These are phyloP conservation scores for Mycocentrospora acerina DNA, from an alignment of 2,329 filamentous ascomycete species.

Conservation along the genomic window DNA sequence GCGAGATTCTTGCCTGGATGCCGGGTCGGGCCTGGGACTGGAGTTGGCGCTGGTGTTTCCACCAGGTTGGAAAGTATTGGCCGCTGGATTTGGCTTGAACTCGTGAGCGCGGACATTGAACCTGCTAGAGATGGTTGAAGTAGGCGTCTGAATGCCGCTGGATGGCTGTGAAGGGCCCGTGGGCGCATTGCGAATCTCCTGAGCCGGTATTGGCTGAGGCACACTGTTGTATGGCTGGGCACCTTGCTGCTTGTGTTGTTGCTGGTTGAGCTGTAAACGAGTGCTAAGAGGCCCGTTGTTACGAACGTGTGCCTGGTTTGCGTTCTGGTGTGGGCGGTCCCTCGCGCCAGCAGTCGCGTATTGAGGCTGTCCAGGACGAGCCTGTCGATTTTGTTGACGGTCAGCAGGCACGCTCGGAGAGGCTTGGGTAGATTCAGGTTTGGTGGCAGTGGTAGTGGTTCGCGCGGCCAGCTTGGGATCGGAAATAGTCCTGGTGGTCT, in stretches of 20 bases:
- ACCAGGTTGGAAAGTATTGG: slow-evolving; percentile 77
- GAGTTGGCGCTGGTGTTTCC: slow-evolving; percentile 63
- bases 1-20: slow-evolving; percentile 33
- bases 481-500: slow-evolving; percentile 46
- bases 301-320: slow-evolving; percentile 43
- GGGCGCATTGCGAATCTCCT: slow-evolving; percentile 70
- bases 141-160: slow-evolving; percentile 53
- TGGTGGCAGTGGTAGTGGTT: slow-evolving; percentile 37
- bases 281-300: slow-evolving; percentile 51
- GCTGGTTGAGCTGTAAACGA: slow-evolving; percentile 54
- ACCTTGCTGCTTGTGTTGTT: slow-evolving; percentile 52
- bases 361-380: slow-evolving; percentile 39
- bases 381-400: slow-evolving; percentile 50
- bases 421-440: slow-evolving; percentile 32
- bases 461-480: slow-evolving; percentile 34
- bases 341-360: slow-evolving; percentile 50
- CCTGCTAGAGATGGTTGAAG: slow-evolving; percentile 54
- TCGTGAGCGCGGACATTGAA: slow-evolving; percentile 68
- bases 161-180: slow-evolving; percentile 66
- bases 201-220: slow-evolving; percentile 58
- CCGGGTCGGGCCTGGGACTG: slow-evolving; percentile 64
- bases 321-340: slow-evolving; percentile 46
- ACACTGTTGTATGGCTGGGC: slow-evolving; percentile 50
- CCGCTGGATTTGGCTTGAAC: slow-evolving; percentile 83
- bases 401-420: slow-evolving; percentile 41